Evolutionary conservation across 192 early-diverging fungal species (phyloP), one percentile per base, ranked within the genome.

Genomic region (Phycomyces nitens): DNA sequence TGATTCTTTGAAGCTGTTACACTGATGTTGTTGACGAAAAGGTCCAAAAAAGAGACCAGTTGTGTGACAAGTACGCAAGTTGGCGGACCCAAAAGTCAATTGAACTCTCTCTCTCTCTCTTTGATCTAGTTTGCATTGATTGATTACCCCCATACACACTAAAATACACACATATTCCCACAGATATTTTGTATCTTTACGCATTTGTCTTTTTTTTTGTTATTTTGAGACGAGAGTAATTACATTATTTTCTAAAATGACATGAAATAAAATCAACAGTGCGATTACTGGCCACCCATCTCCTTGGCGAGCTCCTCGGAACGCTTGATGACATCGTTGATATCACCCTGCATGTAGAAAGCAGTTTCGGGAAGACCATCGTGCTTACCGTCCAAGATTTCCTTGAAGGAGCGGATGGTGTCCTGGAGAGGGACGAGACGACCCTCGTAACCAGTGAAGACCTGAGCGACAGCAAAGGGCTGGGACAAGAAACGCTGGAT

Each of bases 401-500:
- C 95, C 85, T 87, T 89, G 88, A 98, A 98, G 38, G 94, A 96
- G 72, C 92, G 91, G 82, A 98, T 89, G 66, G 95, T 98, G 74
- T 98, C 95, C 82, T 89, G 80, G 42, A 88, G 77, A 24, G 82
- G 75, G 66, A 97, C 94, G 69, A 93, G 89, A 82, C 92, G 90
- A 85, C 94, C 94, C 81, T 93, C 92, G 80, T 88, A 95, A 85
- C 95, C 95, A 82, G 93, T 97, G 86, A 97, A 97, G 61, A 97
- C 89, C 67, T 94, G 88, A 80, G 95, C 95, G 58, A 95, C 94
- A 57, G 89, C 88, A 88, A 98, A 98, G 43, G 95, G 95, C 87
- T 98, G 95, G 70, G 89, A 92, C 94, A 98, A 95, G 89, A 98
- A 98, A 78, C 90, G 86, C 88, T 95, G 94, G 80, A 98, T 96